Evolutionary conservation across 306 rosid genomes (phyloP), one percentile per base, ranked within the genome.

Genomic region (Abrus pulchellus): DNA sequence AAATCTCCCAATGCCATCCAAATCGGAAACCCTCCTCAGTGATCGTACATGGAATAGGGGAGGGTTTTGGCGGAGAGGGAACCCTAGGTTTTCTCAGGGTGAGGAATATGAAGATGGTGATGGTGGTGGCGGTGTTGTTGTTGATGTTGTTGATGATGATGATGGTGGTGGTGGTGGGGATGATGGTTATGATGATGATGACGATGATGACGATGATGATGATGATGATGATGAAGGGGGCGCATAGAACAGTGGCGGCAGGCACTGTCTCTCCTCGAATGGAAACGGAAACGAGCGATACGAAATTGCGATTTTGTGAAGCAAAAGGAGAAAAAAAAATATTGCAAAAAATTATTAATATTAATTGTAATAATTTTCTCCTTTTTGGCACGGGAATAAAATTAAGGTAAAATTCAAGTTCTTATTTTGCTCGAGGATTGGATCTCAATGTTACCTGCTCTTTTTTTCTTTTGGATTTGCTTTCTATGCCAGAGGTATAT

Each of bases 1-100:
- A 89, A 87, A 85, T 96, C 93, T 77, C 97, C 98, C 98, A 93
- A 93, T 96, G 99, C 99, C 99, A 96, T 96, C 85, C 99, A 92
- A 96, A 92, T 87, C 90, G 53, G 73, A 80, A 78, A 80, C 52
- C 68, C 67, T 74, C 55, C 60, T 79, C 47, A 66, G 76, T 60
- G 73, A 79, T 84, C 93, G 85, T 71, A 84, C 83, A 83, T 77
- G 85, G 76, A 60, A 82, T 75, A 10, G 9, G 0, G n/a, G 40
- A 69, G 81, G 82, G 82, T 53, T 55, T 75, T 49, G 73, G 68
- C 12, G 34, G 1, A 45, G 52, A 40, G 48, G 65, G 73, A 83
- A 83, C 84, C 87, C 87, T 83, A 83, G 77, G 74, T 61, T 60
- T 57, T 29, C 29, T 50, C n/a, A 13, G n/a, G 6, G 7, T 6